Base-by-base conservation (phyloP, 176 grass and related monocot genomes). In the Alloteropsis semialata region DNA sequence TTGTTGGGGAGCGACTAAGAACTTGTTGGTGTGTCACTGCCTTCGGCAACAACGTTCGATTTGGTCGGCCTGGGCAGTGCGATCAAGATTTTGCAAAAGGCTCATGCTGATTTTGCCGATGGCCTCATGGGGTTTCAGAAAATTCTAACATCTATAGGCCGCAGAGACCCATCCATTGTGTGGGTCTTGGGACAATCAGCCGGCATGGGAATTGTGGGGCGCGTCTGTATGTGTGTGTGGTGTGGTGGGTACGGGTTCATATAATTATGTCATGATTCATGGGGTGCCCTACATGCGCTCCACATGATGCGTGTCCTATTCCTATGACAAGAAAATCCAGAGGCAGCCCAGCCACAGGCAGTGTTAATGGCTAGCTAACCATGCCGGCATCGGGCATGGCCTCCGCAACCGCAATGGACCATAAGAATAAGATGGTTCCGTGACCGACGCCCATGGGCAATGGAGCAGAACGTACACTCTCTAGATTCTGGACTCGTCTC, bases 371-470 rank as follows among this genome's bases (percentile, higher is more conserved):
- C 44, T 46, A 27, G 38, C 33, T 57, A n/a, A 41, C 46, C 64
- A 7, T 29, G n/a, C 48, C 10, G 21, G 53, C 62, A 82, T 77
- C 48, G 6, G 21, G 53, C 62, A 82, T 77, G 79, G 64, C 57
- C 45, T 39, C 44, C 8, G 4, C 25, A 21, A 10, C 58, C n/a
- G n/a, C n/a, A n/a, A n/a, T 75, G 76, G 68, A 80, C 87, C 75
- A 84, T 25, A 64, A 27, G 76, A 73, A 84, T 25, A 64, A 27
- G 76, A 73, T 88, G 69, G 25, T 81, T 76, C 25, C 15, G 71
- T 85, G 71, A 67, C n/a, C n/a, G n/a, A 80, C 33, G n/a, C 17
- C 4, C 25, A 46, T 70, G 82, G 32, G 39, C 49, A 56, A 37
- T 14, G 48, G 34, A 36, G 82, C 60, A 78, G 51, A 59, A 46